Evolutionary conservation across 352 stramenopile genomes (phyloP).

Genomic region (Phytophthora megakarya): DNA sequence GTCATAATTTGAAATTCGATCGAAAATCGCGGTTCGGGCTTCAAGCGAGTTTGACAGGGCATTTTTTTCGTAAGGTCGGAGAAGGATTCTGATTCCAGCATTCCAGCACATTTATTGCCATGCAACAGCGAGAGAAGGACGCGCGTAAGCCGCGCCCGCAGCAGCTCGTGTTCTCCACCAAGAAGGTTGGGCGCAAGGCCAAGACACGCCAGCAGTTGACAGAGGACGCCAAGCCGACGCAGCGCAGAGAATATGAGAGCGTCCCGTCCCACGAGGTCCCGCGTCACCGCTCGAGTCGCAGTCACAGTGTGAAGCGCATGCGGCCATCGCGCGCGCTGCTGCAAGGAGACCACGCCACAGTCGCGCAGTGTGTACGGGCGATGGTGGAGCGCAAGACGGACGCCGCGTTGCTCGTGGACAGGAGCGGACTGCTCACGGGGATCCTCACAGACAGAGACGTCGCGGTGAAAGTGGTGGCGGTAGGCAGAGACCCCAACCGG

Average conservation of each 20-base stretch:
- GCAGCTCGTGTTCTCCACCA: slow-evolving; percentile 75
- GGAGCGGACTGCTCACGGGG: slow-evolving; percentile 89
- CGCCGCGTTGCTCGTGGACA: slow-evolving; percentile 92
- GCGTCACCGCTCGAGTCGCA: slow-evolving; percentile 28
- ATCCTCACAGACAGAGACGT: slow-evolving; percentile 98
- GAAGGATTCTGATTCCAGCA: slow-evolving; percentile 26
- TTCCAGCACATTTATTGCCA: slow-evolving; percentile 13
- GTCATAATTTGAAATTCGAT: too few relatives aligned
- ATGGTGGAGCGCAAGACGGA: slow-evolving; percentile 92
- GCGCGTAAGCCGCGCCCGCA: slow-evolving; percentile 24
- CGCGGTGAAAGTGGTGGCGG: slow-evolving; percentile 92
- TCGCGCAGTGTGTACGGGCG: slow-evolving; percentile 77
- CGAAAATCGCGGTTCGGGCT: too few relatives aligned
- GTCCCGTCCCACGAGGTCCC: slow-evolving; percentile 12
- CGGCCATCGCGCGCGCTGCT: slow-evolving; percentile 69
- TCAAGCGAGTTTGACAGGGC: too few relatives aligned
- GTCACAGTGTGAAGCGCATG: slow-evolving; percentile 59
- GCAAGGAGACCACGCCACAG: slow-evolving; percentile 69
- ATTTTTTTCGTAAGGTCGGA: slow-evolving; percentile 22
- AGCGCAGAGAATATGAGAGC: slow-evolving; percentile 19
- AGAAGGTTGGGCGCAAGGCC: slow-evolving; percentile 47
- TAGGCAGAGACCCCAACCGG: slow-evolving; percentile 74
- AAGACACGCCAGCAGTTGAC: slow-evolving; percentile 32
- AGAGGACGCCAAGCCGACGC: slow-evolving; percentile 11
- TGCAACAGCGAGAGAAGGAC: slow-evolving; percentile 35